Evolutionary conservation across 2,329 filamentous ascomycete genomes (phyloP).

Genomic region (Neopestalotiopsis clavispora): DNA sequence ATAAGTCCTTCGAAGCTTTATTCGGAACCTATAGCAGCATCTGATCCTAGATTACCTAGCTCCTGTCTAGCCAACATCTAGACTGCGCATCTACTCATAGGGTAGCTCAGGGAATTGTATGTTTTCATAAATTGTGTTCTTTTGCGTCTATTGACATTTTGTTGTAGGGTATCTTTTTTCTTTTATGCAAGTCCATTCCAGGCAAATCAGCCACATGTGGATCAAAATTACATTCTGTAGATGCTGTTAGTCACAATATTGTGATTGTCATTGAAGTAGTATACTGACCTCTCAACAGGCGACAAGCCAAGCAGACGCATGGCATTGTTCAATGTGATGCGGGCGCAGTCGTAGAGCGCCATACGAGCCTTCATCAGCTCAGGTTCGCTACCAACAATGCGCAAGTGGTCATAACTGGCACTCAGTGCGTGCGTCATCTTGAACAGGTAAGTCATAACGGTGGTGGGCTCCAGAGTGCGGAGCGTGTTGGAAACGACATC

Average conservation of each 20-base stretch:
- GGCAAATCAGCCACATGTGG: background rate
- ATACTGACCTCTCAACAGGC: conserved; percentile 67
- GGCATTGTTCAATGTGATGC: conserved; percentile 79
- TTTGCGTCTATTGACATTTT: background rate
- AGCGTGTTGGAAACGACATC: conserved; percentile 84
- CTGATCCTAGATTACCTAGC: background rate
- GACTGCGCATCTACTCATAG: background rate
- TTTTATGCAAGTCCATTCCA: background rate
- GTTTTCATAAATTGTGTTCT: background rate
- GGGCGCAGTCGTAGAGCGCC: conserved; percentile 78
- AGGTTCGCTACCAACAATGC: conserved; percentile 79
- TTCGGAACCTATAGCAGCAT: background rate
- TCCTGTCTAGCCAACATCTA: background rate
- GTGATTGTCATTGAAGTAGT: background rate
- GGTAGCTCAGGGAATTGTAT: background rate
- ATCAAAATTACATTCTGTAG: conserved; percentile 3
- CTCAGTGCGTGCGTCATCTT: conserved; percentile 84
- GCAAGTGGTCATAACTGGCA: conserved; percentile 80
- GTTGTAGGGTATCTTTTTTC: conserved; percentile 3
- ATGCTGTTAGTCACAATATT: background rate
- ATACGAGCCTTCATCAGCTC: conserved; percentile 74
- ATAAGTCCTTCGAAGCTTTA: background rate
- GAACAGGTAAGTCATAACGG: conserved; percentile 59
- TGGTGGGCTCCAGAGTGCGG: conserved; percentile 79
- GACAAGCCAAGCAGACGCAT: conserved; percentile 81